These are phyloP conservation scores for Malassezia caprae DNA, from an alignment of 1,284 basidiomycete genomes.

Conservation along the genomic window DNA sequence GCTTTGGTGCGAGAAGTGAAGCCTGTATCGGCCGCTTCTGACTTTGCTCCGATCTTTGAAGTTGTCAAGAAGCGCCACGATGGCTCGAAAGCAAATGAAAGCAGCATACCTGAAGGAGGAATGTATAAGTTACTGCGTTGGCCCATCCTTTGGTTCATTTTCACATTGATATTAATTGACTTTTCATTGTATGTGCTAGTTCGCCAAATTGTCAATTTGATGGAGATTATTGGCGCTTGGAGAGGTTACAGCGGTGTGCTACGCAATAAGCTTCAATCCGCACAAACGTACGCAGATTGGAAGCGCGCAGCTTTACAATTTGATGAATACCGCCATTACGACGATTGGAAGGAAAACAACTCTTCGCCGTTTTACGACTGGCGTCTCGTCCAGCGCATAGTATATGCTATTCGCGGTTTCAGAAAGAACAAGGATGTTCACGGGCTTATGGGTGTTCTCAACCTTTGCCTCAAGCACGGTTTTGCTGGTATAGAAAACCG, in stretches of 20 bases:
- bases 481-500: slow-evolving; percentile 89
- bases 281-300: slow-evolving; percentile 69
- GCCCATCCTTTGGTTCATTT: slow-evolving; percentile 59
- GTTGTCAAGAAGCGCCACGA: slow-evolving; percentile 8
- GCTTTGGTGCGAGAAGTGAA: not conserved
- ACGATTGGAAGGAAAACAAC: slow-evolving; percentile 40
- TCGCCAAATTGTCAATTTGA: slow-evolving; percentile 63
- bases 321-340: slow-evolving; percentile 54
- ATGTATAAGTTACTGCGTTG: slow-evolving; percentile 35
- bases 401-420: slow-evolving; percentile 19
- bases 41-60: slow-evolving; percentile 46
- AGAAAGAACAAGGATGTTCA: slow-evolving; percentile 62
- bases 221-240: slow-evolving; percentile 54
- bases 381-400: slow-evolving; percentile 45
- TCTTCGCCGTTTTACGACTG: slow-evolving; percentile 43
- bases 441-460: slow-evolving; percentile 73
- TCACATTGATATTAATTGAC: slow-evolving; percentile 71
- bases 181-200: slow-evolving; percentile 74
- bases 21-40: slow-evolving; percentile 33
- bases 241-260: slow-evolving; percentile 70
- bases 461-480: slow-evolving; percentile 81
- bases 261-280: slow-evolving; percentile 63
- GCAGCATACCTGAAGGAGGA: slow-evolving; percentile 35
- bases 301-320: slow-evolving; percentile 66
- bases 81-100: slow-evolving; percentile 21